Percentiles rank a stretch among this genome's conserved stretches.
Conservation (phyloP, 2,329 filamentous ascomycete genomes). For the Fusarium sp. region DNA sequence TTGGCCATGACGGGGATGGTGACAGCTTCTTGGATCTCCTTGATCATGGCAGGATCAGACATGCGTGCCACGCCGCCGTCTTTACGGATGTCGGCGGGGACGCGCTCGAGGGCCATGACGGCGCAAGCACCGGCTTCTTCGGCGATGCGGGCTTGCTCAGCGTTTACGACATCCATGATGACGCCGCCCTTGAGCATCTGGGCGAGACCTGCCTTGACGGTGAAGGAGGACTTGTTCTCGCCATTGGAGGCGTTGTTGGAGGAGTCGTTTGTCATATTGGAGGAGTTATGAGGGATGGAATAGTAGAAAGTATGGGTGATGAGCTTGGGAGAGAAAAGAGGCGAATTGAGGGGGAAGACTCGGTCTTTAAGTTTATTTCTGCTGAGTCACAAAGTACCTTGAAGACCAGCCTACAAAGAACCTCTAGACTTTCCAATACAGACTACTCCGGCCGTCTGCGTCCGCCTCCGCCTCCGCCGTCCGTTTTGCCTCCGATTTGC, state of each 20-base stretch:
- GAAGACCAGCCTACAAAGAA: background rate
- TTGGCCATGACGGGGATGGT: slow-evolving; percentile 99
- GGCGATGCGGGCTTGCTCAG: slow-evolving; percentile 93
- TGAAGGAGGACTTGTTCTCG: slow-evolving; percentile 70
- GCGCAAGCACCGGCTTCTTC: slow-evolving; percentile 95
- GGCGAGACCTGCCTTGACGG: slow-evolving; percentile 93
- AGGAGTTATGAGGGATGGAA: background rate
- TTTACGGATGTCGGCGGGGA: slow-evolving; percentile 93
- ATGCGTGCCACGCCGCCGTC: slow-evolving; percentile 96
- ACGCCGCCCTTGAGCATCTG: slow-evolving; percentile 99
- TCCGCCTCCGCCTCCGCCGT: slow-evolving; percentile 11
- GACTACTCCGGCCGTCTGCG: slow-evolving; percentile 7
- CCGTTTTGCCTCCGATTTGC: slow-evolving; percentile 7
- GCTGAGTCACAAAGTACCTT: slow-evolving; percentile 22
- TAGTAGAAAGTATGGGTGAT: background rate
- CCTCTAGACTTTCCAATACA: background rate
- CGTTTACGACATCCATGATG: slow-evolving; percentile 98
- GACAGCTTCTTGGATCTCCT: slow-evolving; percentile 92
- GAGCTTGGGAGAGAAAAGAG: background rate
- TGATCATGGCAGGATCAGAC: slow-evolving; percentile 95
- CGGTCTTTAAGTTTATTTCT: slow-evolving; percentile 15
- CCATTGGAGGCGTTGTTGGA: slow-evolving; percentile 42
- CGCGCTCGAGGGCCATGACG: slow-evolving; percentile 98
- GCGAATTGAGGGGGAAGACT: background rate
- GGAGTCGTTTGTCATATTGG: slow-evolving; percentile 51